Evolutionary conservation across 345 rosid species (phyloP), one percentile per base, ranked within the genome.

Genomic region (Corchorus olitorius): DNA sequence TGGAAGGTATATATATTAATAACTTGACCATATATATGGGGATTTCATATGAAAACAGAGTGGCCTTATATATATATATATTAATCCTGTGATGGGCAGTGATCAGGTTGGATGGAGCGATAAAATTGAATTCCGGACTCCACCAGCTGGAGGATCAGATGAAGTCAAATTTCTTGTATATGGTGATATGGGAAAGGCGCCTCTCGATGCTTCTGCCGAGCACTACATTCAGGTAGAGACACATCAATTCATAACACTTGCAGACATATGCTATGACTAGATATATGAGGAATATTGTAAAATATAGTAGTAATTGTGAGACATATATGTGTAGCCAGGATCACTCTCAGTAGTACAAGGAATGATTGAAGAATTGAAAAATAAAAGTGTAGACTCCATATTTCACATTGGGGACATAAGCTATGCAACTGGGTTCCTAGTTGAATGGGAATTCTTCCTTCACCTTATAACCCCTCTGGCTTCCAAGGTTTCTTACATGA

Each of bases 111-210:
- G 92, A 13, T 89, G 96, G 96, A 91, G 93, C 76, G 79, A 87
- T 27, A 54, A 78, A 80, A 77, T 82, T 13, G 64, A 85, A 61
- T 88, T 89, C 80, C 58, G 61, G 63, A 89, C 91, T 2, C 93
- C 91, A 8, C 93, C 93, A 0, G 84, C 89, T 0, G 87, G 84
- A 74, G 96, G 96, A 61, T 78, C 90, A 20, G 82, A 81, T 62
- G 88, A 87, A 43, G 67, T 86, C 2, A 91, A 68, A 35, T 91
- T 91, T 76, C 76, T 91, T 39, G 84, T 86, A 54, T 91, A 75
- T 52, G 96, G 93, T 11, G 96, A 91, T 41, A 91, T 91, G 96
- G 96, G 93, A 63, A 91, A 91, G 77, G 88, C 96, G 53, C 96
- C 96, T 34, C 82, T 45, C 1, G 96, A 91, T 79, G 79, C 82